These are phyloP conservation scores for Fragaria iinumae DNA, from an alignment of 306 rosid species.

Conservation along the genomic window DNA sequence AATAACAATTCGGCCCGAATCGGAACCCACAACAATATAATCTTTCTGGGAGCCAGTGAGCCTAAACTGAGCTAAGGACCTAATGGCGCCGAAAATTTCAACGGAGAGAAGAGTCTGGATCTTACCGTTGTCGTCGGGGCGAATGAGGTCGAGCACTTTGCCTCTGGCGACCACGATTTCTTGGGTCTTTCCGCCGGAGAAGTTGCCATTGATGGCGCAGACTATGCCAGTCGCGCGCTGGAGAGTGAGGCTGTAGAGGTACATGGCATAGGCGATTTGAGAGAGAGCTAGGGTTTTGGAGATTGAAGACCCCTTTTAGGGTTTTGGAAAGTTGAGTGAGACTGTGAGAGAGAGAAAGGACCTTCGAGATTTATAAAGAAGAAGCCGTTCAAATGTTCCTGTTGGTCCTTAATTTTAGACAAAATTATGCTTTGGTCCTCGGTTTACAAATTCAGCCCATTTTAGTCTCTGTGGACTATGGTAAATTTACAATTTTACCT, in stretches of 20 bases:
- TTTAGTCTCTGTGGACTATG: neutral
- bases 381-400: too few species aligned
- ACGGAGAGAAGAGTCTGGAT: conserved; percentile 92
- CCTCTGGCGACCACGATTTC: conserved; percentile 93
- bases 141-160: conserved; percentile 90
- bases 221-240: conserved; percentile 92
- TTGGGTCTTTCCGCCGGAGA: conserved; percentile 93
- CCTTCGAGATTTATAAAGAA: neutral
- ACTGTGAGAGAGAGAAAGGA: neutral
- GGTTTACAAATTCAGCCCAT: neutral
- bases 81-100: conserved; percentile 77
- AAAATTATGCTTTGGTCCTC: too few species aligned
- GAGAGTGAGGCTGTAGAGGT: conserved; percentile 87
- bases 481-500: too few species aligned
- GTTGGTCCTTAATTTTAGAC: neutral
- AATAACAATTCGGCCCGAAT: conserved; percentile 92
- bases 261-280: conserved; percentile 39
- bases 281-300: neutral
- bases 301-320: neutral
- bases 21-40: conserved; percentile 86
- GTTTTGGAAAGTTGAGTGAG: neutral
- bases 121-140: conserved; percentile 92
- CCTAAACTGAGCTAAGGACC: conserved; percentile 85
- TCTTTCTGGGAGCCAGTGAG: conserved; percentile 91
- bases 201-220: conserved; percentile 87